These are phyloP conservation scores for Magnaporthiopsis poae DNA, from an alignment of 2,329 filamentous ascomycete species.

Conservation along the genomic window DNA sequence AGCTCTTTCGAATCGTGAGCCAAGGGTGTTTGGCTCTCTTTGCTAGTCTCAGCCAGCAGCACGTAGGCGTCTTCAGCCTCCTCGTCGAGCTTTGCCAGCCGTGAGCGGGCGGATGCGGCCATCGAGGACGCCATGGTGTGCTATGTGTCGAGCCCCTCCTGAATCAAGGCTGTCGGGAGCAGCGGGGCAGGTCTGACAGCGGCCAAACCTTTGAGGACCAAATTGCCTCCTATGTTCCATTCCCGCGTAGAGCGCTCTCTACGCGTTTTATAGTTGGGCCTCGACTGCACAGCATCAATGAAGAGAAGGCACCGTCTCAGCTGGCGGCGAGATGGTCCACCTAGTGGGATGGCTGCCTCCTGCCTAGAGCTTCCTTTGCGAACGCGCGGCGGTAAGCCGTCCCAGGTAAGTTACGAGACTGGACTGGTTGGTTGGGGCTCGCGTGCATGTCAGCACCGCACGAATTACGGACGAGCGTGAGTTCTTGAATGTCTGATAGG, in stretches of 20 bases:
- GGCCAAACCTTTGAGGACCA: not conserved
- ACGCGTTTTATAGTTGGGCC: not conserved
- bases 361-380: too few relatives aligned
- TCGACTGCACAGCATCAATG: too few relatives aligned
- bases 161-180: not conserved
- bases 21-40: not conserved
- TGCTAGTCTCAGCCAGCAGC: not conserved
- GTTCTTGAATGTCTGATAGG: too few relatives aligned
- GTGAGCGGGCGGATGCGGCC: not conserved
- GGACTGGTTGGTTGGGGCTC: too few relatives aligned
- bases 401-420: too few relatives aligned
- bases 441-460: too few relatives aligned
- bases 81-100: not conserved
- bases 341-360: too few relatives aligned
- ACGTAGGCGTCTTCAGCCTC: not conserved
- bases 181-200: not conserved
- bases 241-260: not conserved
- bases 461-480: too few relatives aligned
- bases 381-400: too few relatives aligned
- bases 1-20: not conserved
- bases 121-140: not conserved
- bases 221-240: not conserved
- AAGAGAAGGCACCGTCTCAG: not conserved
- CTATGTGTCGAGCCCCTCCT: not conserved
- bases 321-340: too few relatives aligned